phyloP scores from a whole-genome alignment of 73 alveolate species.

The Tetrahymena elliotti region DNA sequence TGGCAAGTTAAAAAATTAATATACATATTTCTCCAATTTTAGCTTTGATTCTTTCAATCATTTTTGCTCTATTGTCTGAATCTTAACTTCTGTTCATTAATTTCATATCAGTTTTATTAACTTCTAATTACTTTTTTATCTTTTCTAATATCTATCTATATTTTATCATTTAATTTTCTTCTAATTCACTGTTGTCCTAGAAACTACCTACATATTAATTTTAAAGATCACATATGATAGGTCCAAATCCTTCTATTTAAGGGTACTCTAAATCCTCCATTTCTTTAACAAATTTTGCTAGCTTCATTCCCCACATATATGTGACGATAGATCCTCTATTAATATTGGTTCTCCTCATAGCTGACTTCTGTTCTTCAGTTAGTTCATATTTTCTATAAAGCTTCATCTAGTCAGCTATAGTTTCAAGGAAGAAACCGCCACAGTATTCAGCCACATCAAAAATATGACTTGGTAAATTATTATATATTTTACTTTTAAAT shows the following conservation, averaged over 20 bases:
- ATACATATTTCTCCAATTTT: background rate
- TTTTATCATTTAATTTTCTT: background rate
- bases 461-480: background rate
- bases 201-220: background rate
- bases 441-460: background rate
- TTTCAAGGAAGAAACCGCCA: background rate
- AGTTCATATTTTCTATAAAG: background rate
- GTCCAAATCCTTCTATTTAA: background rate
- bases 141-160: background rate
- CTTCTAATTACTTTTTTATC: background rate
- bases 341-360: background rate
- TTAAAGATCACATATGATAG: background rate
- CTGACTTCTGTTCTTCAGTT: background rate
- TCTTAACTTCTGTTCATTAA: background rate
- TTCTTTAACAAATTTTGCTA: background rate
- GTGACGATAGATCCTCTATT: background rate
- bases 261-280: background rate
- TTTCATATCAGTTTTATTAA: background rate
- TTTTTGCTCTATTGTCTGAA: background rate
- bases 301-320: background rate
- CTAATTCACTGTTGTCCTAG: background rate
- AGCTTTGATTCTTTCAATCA: background rate
- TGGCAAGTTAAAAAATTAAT: background rate
- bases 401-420: background rate
- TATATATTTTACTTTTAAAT: background rate